Base-by-base conservation (phyloP, 192 early-diverging fungal species). In the Phycomyces blakesleeanus region DNA sequence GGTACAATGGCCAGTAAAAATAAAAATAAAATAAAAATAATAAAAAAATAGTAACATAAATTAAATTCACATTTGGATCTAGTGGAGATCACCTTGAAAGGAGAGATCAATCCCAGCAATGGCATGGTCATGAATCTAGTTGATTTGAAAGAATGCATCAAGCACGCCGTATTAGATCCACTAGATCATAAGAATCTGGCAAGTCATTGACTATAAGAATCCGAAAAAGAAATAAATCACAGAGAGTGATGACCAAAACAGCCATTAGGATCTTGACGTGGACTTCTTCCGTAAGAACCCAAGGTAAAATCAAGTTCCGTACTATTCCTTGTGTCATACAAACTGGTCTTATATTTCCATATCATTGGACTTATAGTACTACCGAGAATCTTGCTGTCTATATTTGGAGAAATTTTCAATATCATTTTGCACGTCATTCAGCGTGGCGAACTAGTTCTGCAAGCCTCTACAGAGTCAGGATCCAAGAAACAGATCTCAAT, bases 101-200 rank as follows among this genome's bases (percentile, higher is more conserved):
- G 89, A 52, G 66, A 86, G 78, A 74, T 95, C 7, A 78, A 95
- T 72, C 82, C 80, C n/a, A 29, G 56, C 9, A 93, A 89, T 0
- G 95, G 93, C 4, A 95, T 97, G 93, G 89, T 97, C 3, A 81
- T 90, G 62, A 94, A 93, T 71, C 74, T 95, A 9, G 76, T 76
- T 0, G 87, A 91, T 39, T 71, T 95, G 64, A 95, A 95, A 77
- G 73, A 82, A 59, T 88, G 83, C 72, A 86, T 97, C 62, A 77
- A 89, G 57, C 41, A 53, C 9, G 78, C 83, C 0, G 82, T 97
- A 26, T 77, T 93, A 72, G 90, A 93, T 51, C 71, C 82, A 18
- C 75, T 93, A 61, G 95, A 97, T 79, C 95, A 97, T 74, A 83
- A 81, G 50, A 91, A 97, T 68, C 59, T 97, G 73, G 88, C 88